Evolutionary conservation across 2,329 filamentous ascomycete genomes (phyloP).

Genomic region (Neoascochyta sp.): DNA sequence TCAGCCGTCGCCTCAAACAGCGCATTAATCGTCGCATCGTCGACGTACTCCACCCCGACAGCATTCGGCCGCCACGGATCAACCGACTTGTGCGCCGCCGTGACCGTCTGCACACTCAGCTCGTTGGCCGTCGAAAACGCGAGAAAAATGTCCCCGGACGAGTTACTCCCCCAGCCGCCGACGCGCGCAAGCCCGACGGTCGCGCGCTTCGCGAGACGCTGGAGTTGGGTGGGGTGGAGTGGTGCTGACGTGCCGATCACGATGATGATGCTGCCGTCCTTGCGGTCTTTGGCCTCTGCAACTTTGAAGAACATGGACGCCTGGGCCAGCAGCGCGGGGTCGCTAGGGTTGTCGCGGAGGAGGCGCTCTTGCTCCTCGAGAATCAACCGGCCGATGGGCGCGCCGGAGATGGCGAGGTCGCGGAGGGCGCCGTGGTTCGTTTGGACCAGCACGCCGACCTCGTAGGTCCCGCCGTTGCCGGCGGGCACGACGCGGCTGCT

Average conservation of each 20-base stretch:
- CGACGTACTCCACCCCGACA: conserved; percentile 49
- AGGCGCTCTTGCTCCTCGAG: conserved; percentile 45
- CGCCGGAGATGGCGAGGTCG: conserved; percentile 57
- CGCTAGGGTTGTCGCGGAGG: conserved; percentile 25
- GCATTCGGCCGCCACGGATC: conserved; percentile 40
- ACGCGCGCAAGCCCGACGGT: conserved; percentile 60
- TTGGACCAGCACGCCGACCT: conserved; percentile 60
- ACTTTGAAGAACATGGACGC: conserved; percentile 28
- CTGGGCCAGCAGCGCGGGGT: conserved; percentile 25
- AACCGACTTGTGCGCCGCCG: conserved; percentile 14
- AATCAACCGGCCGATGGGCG: conserved; percentile 59
- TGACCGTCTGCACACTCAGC: conserved; percentile 44
- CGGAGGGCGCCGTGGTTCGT: conserved; percentile 60
- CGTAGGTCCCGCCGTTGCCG: conserved; percentile 45
- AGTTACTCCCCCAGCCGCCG: conserved; percentile 59
- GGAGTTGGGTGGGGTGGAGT: conserved; percentile 55
- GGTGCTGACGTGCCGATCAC: conserved; percentile 60
- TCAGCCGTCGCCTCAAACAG: conserved; percentile 61
- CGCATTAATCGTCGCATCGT: conserved; percentile 59
- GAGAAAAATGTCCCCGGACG: conserved; percentile 64
- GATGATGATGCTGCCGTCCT: conserved; percentile 63
- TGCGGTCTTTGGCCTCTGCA: conserved; percentile 45
- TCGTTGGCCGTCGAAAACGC: conserved; percentile 62
- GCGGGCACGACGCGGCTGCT: conserved; percentile 53
- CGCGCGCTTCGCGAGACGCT: conserved; percentile 58